Evolutionary conservation across 2,329 filamentous ascomycete species (phyloP).

Genomic region (Scolecobasidium constrictum): DNA sequence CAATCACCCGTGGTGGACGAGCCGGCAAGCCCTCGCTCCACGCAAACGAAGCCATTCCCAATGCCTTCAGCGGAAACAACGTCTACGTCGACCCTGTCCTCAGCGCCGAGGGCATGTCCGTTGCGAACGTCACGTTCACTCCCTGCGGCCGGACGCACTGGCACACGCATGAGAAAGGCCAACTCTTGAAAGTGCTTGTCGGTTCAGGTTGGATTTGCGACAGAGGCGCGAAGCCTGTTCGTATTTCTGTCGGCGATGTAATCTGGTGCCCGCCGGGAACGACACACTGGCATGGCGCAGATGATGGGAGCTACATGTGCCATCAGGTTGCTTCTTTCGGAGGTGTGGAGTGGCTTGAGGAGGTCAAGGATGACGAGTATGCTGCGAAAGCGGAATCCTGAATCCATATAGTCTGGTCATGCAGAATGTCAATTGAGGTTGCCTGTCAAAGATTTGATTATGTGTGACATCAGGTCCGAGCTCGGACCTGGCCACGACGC

Average conservation of each 20-base stretch:
- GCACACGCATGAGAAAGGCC: conserved; percentile 35
- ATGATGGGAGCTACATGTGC: conserved; percentile 28
- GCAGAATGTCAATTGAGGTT: too few relatives aligned
- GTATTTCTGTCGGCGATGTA: conserved; percentile 30
- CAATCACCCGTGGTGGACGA: neutral
- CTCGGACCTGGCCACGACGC: too few relatives aligned
- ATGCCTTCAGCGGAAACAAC: conserved; percentile 13
- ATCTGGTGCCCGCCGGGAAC: conserved; percentile 30
- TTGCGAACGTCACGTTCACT: conserved; percentile 30
- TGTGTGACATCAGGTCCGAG: too few relatives aligned
- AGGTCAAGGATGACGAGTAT: conserved; percentile 28
- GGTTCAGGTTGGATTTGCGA: conserved; percentile 34
- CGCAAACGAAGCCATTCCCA: neutral
- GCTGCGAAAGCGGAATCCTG: conserved; percentile 11
- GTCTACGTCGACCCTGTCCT: conserved; percentile 21
- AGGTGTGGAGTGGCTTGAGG: conserved; percentile 26
- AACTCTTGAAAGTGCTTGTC: conserved; percentile 29
- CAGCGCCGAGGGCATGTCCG: conserved; percentile 18
- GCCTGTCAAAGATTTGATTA: too few relatives aligned
- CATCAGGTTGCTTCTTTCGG: conserved; percentile 29
- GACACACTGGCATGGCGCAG: conserved; percentile 36
- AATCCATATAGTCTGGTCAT: too few relatives aligned
- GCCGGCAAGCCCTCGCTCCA: neutral
- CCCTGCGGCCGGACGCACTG: conserved; percentile 34
- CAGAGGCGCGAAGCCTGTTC: conserved; percentile 24